Percentiles rank a stretch among this genome's conserved stretches.
Evolutionary conservation across 176 grass and related monocot species (phyloP).

Genomic region (Carex parvula): DNA sequence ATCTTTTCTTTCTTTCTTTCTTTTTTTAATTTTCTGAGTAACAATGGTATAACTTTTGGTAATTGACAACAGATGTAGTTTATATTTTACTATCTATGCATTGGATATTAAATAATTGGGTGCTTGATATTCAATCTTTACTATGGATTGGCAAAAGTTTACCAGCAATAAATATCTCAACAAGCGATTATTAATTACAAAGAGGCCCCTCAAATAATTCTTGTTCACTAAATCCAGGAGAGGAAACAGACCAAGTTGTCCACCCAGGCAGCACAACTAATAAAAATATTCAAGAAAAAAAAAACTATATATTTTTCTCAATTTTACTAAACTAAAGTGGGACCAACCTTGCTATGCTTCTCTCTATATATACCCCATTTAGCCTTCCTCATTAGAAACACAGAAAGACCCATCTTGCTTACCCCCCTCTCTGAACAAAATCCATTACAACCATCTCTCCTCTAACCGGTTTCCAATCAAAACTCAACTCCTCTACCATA

Average conservation of each 20-base stretch:
- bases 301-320: background rate
- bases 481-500: background rate
- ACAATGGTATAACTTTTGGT: background rate
- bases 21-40: background rate
- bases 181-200: slow-evolving; percentile 20
- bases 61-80: background rate
- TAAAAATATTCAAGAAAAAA: slow-evolving; percentile 3
- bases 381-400: slow-evolving; percentile 25
- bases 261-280: background rate
- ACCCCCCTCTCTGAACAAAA: slow-evolving; percentile 2
- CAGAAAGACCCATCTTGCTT: slow-evolving; percentile 32
- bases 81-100: background rate
- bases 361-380: slow-evolving; percentile 43
- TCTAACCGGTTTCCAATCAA: slow-evolving; percentile 14
- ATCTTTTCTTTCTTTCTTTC: background rate
- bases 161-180: slow-evolving; percentile 1
- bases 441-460: background rate
- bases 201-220: slow-evolving; percentile 20
- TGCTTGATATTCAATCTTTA: too few species aligned
- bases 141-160: background rate
- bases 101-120: background rate
- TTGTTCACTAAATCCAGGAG: slow-evolving; percentile 25
- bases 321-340: slow-evolving; percentile 20
- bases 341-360: slow-evolving; percentile 17
- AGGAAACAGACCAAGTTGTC: slow-evolving; percentile 21